Evolutionary conservation across 805 yeast species (phyloP).

Genomic region (Schizosaccharomyces japonicus): DNA sequence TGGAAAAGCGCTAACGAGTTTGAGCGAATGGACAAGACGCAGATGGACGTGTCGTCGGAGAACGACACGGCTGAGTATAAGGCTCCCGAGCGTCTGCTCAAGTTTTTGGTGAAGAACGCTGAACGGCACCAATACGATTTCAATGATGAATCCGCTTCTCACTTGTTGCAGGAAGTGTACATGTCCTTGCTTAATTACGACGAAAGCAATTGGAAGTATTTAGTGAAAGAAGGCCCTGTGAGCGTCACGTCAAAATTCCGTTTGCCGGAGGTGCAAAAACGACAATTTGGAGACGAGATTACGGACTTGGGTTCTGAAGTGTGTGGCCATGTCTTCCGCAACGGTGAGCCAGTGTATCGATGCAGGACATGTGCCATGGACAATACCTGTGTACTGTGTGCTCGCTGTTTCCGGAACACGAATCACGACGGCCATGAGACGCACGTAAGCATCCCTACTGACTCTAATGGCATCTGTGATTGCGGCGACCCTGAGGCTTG

Average conservation of each 20-base stretch:
- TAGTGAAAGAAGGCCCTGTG: background rate
- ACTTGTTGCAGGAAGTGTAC: background rate
- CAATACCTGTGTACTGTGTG: slow-evolving; percentile 66
- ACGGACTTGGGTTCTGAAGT: slow-evolving; percentile 18
- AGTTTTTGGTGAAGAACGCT: background rate
- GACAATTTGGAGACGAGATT: too few relatives aligned
- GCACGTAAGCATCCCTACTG: slow-evolving; percentile 36
- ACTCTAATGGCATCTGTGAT: slow-evolving; percentile 60
- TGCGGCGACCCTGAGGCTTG: slow-evolving; percentile 61
- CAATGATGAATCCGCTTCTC: background rate
- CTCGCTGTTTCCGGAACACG: slow-evolving; percentile 44
- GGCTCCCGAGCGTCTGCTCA: background rate
- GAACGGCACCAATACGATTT: background rate
- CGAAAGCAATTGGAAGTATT: slow-evolving; percentile 1
- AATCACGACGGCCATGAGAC: slow-evolving; percentile 54
- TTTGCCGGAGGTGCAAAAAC: background rate
- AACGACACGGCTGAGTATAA: too few relatives aligned
- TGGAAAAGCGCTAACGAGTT: too few relatives aligned
- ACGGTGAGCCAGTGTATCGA: slow-evolving; percentile 63
- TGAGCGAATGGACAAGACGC: too few relatives aligned
- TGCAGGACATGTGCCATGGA: slow-evolving; percentile 47
- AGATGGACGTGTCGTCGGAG: too few relatives aligned
- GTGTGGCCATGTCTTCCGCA: slow-evolving; percentile 45
- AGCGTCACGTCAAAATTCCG: background rate
- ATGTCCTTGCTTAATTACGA: background rate